Base-by-base conservation (phyloP, 2,329 filamentous ascomycete genomes). In the Hortaea sp. region DNA sequence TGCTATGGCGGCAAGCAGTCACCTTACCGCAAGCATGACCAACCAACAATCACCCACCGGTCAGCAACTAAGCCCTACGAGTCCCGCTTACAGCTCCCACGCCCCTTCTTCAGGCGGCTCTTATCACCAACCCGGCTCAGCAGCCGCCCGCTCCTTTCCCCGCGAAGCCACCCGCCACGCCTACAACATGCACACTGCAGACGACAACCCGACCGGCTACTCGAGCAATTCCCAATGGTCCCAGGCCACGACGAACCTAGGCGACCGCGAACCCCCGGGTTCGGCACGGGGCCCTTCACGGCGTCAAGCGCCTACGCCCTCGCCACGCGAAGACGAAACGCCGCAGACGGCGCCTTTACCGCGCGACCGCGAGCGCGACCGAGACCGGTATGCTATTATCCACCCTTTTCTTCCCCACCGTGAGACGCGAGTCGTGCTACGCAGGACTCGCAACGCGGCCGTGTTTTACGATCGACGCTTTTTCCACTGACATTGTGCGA, bases 21-120 rank as follows among this genome's bases (percentile, higher is more conserved):
- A 74, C 57, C 65, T 75, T 42, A 74, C 71, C 57, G 70, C 70
- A 20, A 70, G 68, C 49, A 69, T 74, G 58, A 66, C 63, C 42
- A 62, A 69, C 32, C 61, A 63, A 53, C 62, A 67, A 55, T 70
- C 69, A 43, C 60, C 66, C 53, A 57, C 61, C 59, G 52, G 51
- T 13, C 55, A 58, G 34, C 71, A 73, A 52, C 65, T 68, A 31
- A 73, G 70, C 7, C 71, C 71, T 29, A 74, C 71, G 11, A 73
- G 70, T 29, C 71, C 71, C 28, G 71, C 71, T 29, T 74, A 74
- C 48, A 56, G 49, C 54, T 61, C 62, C 6, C 62, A 64, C 40
- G 58, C 52, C 7, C 54, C 56, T 10, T 55, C 57, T 10, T 54
- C 57, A 2, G 57, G 48, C 27, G 55, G 51, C 43, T 58, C 52